These are phyloP conservation scores for Carallia brachiata DNA, from an alignment of 345 rosid genomes.

Conservation along the genomic window DNA sequence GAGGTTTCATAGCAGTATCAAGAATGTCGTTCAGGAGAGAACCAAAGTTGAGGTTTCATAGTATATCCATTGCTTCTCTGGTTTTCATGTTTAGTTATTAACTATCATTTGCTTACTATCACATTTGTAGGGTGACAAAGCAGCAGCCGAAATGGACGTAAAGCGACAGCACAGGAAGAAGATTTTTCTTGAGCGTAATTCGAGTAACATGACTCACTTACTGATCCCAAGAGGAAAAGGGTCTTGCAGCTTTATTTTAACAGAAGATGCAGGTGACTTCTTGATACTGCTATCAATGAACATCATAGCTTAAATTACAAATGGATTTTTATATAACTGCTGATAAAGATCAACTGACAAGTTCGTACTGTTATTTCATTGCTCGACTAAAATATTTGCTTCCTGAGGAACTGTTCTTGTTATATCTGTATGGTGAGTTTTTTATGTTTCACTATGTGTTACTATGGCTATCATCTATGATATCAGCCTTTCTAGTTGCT, in stretches of 20 bases:
- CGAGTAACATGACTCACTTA: too few species aligned
- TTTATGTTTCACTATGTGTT: background rate
- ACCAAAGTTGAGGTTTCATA: conserved; percentile 84
- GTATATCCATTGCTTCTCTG: conserved; percentile 5
- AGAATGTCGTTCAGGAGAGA: conserved; percentile 82
- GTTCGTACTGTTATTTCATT: background rate
- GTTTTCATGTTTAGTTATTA: background rate
- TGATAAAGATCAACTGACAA: background rate
- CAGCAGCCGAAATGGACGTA: conserved; percentile 73
- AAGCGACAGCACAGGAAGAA: conserved; percentile 63
- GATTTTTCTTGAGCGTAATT: too few species aligned
- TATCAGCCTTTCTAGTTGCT: conserved; percentile 1
- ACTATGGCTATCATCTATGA: background rate
- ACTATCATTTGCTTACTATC: background rate
- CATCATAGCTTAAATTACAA: background rate
- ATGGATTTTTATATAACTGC: background rate
- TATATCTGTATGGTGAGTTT: background rate
- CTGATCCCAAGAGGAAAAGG: too few species aligned
- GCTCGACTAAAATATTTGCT: background rate
- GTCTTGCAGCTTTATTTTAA: conserved; percentile 31
- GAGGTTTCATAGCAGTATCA: too few species aligned
- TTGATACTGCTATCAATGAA: background rate
- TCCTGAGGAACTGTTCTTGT: too few species aligned
- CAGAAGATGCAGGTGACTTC: conserved; percentile 50
- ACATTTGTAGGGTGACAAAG: conserved; percentile 69